A percentile compares a stretch with the other conserved stretches of the same genome.
phyloP scores from a whole-genome alignment of 2,329 filamentous ascomycete species.

The Coleophoma cylindrospora region DNA sequence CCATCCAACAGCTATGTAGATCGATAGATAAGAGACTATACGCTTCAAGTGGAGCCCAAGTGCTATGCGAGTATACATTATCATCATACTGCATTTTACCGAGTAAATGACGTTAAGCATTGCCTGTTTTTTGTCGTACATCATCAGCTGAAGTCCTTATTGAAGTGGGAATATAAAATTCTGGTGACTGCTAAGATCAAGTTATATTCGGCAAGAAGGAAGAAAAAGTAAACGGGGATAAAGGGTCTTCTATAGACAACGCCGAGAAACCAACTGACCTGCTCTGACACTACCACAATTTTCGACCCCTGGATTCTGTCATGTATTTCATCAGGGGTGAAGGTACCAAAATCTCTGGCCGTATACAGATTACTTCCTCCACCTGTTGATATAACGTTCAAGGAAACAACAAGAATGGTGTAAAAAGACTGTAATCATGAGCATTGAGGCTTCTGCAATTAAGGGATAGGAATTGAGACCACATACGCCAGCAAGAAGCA shows the following conservation, averaged over 20 bases:
- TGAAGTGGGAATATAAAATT: too few species aligned
- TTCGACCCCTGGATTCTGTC: not conserved
- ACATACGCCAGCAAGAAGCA: not conserved
- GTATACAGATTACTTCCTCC: not conserved
- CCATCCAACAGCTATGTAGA: slow-evolving; percentile 42
- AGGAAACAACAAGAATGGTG: not conserved
- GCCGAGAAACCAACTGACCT: not conserved
- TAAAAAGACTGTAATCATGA: not conserved
- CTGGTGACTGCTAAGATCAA: too few species aligned
- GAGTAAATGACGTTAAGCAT: slow-evolving; percentile 48
- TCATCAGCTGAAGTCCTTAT: not conserved
- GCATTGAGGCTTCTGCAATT: not conserved
- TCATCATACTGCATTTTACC: slow-evolving; percentile 49
- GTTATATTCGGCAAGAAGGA: too few species aligned
- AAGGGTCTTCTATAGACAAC: not conserved
- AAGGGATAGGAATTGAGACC: not conserved
- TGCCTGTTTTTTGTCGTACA: slow-evolving; percentile 7
- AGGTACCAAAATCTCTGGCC: not conserved
- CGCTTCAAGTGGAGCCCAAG: slow-evolving; percentile 38
- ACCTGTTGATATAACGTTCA: not conserved
- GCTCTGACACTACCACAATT: not conserved
- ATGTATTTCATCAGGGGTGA: not conserved
- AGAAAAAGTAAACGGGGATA: not conserved
- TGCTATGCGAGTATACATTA: slow-evolving; percentile 51
- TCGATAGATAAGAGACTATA: slow-evolving; percentile 39